Base-by-base conservation (phyloP, 768 basidiomycete species). In the Paxillus involutus region DNA sequence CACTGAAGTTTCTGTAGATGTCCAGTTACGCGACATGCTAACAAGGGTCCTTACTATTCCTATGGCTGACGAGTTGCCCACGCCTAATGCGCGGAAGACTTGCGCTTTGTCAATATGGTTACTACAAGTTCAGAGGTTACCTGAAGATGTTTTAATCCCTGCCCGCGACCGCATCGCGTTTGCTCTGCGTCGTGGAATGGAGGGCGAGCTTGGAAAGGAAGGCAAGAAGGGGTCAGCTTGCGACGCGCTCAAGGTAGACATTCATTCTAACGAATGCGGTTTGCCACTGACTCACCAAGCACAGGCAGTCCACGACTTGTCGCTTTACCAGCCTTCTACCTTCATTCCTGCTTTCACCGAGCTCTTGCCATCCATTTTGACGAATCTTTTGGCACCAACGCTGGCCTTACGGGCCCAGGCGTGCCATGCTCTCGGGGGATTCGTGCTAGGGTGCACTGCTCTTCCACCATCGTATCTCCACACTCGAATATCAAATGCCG, bases 61-160 rank as follows among this genome's bases (percentile, higher is more conserved):
- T 3, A 73, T 91, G 19, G 80, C 87, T 0, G 73, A 79, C 5
- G 74, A 79, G 26, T 70, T 94, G 0, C 91, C 90, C 3, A 91
- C 90, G 6, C 88, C 88, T 6, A 92, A 92, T 64, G 81, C 88
- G 11, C 83, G 91, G n/a, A 94, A 94, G 67, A 93, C 91, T 1
- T 91, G 81, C 53, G 89, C 88, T 2, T 70, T 93, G 24, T 80
- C 86, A 2, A 88, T 92, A 21, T 87, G 83, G 82, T 73, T 91
- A 6, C 61, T 94, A 21, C 89, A 91, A 62, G 73, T 73, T 2
- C 88, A 89, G 58, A 83, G 87, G 7, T 77, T 93, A 9, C 86
- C 91, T 19, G 69, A 74, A 17, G 70, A 73, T 0, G 78, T 92
- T 19, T 75, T 93, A 13, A 61, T 72, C 10, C 85, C 86, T 6